Evolutionary conservation across 2,329 filamentous ascomycete genomes (phyloP).

Genomic region (Graphium sp.): DNA sequence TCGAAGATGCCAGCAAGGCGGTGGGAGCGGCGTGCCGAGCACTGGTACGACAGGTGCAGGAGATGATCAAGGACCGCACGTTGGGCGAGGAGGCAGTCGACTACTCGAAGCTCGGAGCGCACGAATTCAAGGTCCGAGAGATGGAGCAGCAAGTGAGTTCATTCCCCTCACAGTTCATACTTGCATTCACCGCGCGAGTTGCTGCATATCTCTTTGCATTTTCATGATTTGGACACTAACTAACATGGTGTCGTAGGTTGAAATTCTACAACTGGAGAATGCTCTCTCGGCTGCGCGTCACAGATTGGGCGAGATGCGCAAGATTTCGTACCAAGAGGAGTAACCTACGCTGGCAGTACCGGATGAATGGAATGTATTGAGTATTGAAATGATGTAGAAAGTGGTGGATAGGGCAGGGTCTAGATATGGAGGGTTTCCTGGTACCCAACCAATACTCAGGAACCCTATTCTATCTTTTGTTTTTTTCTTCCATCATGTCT

Average conservation of each 20-base stretch:
- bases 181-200: constrained; percentile 1
- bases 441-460: neutral
- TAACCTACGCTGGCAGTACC: too few relatives aligned
- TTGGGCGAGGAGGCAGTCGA: constrained; percentile 70
- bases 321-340: constrained; percentile 84
- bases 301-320: constrained; percentile 90
- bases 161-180: neutral
- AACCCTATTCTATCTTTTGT: too few relatives aligned
- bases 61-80: constrained; percentile 77
- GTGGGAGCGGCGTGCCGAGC: constrained; percentile 78
- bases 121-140: constrained; percentile 96
- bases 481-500: too few relatives aligned
- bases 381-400: too few relatives aligned
- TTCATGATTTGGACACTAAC: constrained; percentile 1
- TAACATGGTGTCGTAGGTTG: constrained; percentile 32
- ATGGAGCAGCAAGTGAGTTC: constrained; percentile 95
- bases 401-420: too few relatives aligned
- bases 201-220: neutral
- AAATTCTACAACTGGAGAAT: constrained; percentile 93
- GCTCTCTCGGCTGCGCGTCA: constrained; percentile 61
- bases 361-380: too few relatives aligned
- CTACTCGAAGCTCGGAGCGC: constrained; percentile 72
- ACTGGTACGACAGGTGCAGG: constrained; percentile 84
- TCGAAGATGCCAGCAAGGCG: constrained; percentile 84
- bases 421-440: neutral